Evolutionary conservation across 2,329 filamentous ascomycete genomes (phyloP).

Genomic region (Periconia macrospinosa): DNA sequence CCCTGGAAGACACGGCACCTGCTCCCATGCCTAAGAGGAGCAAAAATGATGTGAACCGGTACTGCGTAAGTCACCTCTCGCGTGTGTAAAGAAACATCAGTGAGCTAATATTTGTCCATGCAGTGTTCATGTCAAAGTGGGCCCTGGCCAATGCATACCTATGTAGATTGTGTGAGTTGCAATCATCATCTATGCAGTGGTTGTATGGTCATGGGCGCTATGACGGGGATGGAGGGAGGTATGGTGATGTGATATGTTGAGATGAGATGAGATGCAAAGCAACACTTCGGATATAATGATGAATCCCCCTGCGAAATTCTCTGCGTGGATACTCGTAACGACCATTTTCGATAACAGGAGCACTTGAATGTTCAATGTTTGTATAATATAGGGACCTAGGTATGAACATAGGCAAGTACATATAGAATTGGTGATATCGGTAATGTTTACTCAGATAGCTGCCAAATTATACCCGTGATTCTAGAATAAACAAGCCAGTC

Average conservation of each 20-base stretch:
- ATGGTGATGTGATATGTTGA: constrained; percentile 1
- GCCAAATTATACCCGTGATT: no score
- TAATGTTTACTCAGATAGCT: no score
- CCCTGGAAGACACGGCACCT: neutral
- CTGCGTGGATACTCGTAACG: neutral
- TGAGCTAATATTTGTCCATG: neutral
- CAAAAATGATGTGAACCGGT: constrained; percentile 5
- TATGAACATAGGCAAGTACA: no score
- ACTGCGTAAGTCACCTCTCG: constrained; percentile 6
- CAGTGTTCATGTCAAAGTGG: constrained; percentile 7
- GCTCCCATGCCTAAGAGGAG: constrained; percentile 1
- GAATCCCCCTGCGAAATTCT: neutral
- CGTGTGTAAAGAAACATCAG: neutral
- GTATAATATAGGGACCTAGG: no score
- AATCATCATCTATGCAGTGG: constrained; percentile 5
- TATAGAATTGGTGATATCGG: no score
- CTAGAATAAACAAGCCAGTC: no score
- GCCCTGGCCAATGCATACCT: constrained; percentile 5
- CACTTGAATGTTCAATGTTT: no score
- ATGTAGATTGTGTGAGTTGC: constrained; percentile 7
- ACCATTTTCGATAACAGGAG: no score
- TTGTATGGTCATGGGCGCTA: neutral
- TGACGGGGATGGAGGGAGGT: constrained; percentile 1
- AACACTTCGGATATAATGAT: neutral
- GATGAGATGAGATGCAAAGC: neutral